Evolutionary conservation across 805 yeast genomes (phyloP).

Genomic region (Suhomyces kilbournensis): DNA sequence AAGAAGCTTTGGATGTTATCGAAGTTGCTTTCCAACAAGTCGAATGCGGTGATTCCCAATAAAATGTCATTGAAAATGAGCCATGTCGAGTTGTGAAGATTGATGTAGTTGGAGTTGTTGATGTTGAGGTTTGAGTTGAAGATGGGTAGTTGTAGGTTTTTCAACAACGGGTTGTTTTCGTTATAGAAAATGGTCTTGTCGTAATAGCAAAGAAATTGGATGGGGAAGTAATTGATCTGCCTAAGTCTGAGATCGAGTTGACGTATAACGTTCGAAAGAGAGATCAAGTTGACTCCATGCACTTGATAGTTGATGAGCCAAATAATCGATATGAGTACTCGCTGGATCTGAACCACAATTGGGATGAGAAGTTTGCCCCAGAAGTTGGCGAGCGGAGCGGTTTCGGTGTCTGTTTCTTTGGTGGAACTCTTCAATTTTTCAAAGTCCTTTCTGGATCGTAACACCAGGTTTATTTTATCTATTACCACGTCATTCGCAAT

Average conservation of each 20-base stretch:
- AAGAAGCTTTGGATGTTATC: slow-evolving; percentile 20
- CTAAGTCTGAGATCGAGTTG: slow-evolving; percentile 77
- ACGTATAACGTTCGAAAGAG: slow-evolving; percentile 60
- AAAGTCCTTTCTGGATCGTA: slow-evolving; percentile 13
- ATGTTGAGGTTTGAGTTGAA: slow-evolving; percentile 36
- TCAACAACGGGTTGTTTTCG: slow-evolving; percentile 36
- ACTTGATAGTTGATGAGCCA: slow-evolving; percentile 26
- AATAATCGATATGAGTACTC: slow-evolving; percentile 17
- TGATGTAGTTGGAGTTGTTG: slow-evolving; percentile 57
- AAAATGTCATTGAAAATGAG: slow-evolving; percentile 77
- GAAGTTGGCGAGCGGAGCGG: background rate
- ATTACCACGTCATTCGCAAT: slow-evolving; percentile 28
- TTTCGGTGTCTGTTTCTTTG: background rate
- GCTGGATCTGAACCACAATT: slow-evolving; percentile 14
- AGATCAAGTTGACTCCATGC: slow-evolving; percentile 26
- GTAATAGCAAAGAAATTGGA: slow-evolving; percentile 63
- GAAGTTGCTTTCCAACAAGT: slow-evolving; percentile 39
- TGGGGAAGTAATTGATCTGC: slow-evolving; percentile 76
- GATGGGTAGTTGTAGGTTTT: slow-evolving; percentile 39
- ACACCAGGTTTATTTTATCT: slow-evolving; percentile 33
- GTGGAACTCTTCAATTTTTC: background rate
- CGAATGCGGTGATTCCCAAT: slow-evolving; percentile 60
- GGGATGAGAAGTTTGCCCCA: slow-evolving; percentile 10
- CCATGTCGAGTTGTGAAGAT: slow-evolving; percentile 87
- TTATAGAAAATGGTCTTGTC: slow-evolving; percentile 26